These are phyloP conservation scores for Trichoderma cornu-damae DNA, from an alignment of 2,329 filamentous ascomycete species.

Conservation along the genomic window DNA sequence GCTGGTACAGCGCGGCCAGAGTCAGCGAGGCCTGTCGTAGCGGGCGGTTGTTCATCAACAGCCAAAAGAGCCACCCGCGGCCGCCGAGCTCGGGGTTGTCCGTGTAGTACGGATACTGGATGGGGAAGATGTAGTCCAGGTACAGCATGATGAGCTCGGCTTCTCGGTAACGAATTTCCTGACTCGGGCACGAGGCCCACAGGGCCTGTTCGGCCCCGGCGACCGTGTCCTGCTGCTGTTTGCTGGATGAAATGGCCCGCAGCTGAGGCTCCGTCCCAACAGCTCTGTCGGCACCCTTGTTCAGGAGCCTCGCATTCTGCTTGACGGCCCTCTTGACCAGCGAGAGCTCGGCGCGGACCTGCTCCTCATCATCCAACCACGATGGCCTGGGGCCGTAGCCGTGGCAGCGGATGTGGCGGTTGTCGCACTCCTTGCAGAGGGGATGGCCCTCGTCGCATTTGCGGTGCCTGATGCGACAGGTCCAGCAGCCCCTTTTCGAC, in stretches of 20 bases:
- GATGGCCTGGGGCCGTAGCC: conserved; percentile 5
- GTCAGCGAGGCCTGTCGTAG: conserved; percentile 9
- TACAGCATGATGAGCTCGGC: conserved; percentile 17
- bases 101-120: conserved; percentile 13
- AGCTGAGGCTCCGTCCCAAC: conserved; percentile 2
- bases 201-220: neutral
- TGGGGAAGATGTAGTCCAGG: conserved; percentile 14
- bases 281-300: conserved; percentile 1
- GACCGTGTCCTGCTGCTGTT: neutral
- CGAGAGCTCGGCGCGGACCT: conserved; percentile 13
- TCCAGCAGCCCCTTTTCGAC: conserved; percentile 15
- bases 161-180: conserved; percentile 12
- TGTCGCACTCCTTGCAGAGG: conserved; percentile 9
- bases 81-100: conserved; percentile 8
- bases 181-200: conserved; percentile 12
- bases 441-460: conserved; percentile 13
- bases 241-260: neutral
- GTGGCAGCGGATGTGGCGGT: conserved; percentile 14
- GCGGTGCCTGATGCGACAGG: conserved; percentile 14
- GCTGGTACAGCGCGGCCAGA: conserved; percentile 12
- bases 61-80: conserved; percentile 14
- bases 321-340: conserved; percentile 11
- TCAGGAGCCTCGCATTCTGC: conserved; percentile 6
- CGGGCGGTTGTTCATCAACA: conserved; percentile 8
- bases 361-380: conserved; percentile 8